Base-by-base conservation (phyloP, 352 stramenopile species). In the Globisporangium perplexum region DNA sequence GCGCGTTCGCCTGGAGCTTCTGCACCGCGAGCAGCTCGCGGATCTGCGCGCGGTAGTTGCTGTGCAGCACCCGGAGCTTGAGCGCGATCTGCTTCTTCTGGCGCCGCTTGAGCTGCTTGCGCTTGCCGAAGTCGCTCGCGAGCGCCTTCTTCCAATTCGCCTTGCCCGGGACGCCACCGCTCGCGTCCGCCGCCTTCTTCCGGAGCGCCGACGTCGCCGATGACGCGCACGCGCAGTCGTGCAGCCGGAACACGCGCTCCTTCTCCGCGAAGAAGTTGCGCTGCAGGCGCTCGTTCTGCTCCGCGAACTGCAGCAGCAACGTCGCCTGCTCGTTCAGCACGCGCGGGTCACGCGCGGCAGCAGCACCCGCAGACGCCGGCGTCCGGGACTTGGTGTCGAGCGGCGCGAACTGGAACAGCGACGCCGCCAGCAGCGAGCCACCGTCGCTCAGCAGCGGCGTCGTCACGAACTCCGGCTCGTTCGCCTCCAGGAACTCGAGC, bases 61-160 rank as follows among this genome's bases (percentile, higher is more conserved):
- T 52, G 44, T 74, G 72, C 3, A 86, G 55, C 51, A 77, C 62
- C 36, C 73, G 71, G n/a, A 83, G 54, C 44, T 83, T 77, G 15
- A 62, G 59, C 23, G 62, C 70, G 22, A 89, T 64, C 41, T 79
- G 74, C 50, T 88, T 86, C 54, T 87, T 89, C 30, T 86, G 69
- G 1, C 78, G 77, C 36, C 77, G 74, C 50, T 88, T 86, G 46
- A 90, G 67, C 44, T 92, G 75, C 50, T 89, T 88, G 57, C 69
- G 71, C 55, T 81, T 81, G 45, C 66, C 60, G 31, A 77, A 88
- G 42, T 85, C 65, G 47, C 68, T 64, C 28, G 64, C 68, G 17
- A 85, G 68, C 30, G 53, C 59, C 33, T 71, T 79, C 30, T 71
- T 70, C 73, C 76, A 92, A 64, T 85, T 84, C 22, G 66, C 38